Conservation (phyloP, 768 basidiomycete species). For the Tylopilus felleus region DNA sequence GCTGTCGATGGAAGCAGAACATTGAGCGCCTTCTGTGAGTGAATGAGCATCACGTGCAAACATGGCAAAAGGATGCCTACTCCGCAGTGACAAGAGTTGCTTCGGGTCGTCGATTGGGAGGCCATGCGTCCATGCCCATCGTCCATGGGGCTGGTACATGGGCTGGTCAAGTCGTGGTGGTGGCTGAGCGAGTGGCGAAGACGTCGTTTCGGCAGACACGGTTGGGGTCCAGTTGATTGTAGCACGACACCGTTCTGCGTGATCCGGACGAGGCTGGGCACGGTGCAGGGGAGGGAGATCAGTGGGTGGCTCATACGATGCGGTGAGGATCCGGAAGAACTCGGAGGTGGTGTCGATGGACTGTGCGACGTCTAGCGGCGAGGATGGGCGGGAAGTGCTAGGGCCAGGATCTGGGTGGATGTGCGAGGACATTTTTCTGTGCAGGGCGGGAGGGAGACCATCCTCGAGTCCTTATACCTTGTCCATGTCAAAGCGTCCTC, state of each 20-base stretch:
- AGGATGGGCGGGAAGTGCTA: conserved; percentile 15
- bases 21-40: conserved; percentile 34
- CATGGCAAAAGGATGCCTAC: conserved; percentile 12
- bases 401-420: conserved; percentile 18
- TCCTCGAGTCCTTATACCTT: conserved; percentile 22
- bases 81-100: conserved; percentile 24
- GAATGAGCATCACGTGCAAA: conserved; percentile 3
- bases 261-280: conserved; percentile 14
- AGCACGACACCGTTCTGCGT: conserved; percentile 25
- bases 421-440: conserved; percentile 11
- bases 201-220: background rate
- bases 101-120: conserved; percentile 25
- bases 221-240: conserved; percentile 27
- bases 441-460: conserved; percentile 7
- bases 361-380: conserved; percentile 7
- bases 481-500: conserved; percentile 29
- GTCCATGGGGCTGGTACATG: conserved; percentile 32
- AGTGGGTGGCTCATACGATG: conserved; percentile 20
- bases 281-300: conserved; percentile 3
- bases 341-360: conserved; percentile 25
- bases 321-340: conserved; percentile 30
- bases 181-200: background rate
- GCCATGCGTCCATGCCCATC: conserved; percentile 31
- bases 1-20: conserved; percentile 36
- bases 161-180: conserved; percentile 17